A percentile compares a stretch with the other conserved stretches of the same genome.
Conservation (phyloP, 495 filamentous ascomycete genomes). For the Schizothecium vesticola region DNA sequence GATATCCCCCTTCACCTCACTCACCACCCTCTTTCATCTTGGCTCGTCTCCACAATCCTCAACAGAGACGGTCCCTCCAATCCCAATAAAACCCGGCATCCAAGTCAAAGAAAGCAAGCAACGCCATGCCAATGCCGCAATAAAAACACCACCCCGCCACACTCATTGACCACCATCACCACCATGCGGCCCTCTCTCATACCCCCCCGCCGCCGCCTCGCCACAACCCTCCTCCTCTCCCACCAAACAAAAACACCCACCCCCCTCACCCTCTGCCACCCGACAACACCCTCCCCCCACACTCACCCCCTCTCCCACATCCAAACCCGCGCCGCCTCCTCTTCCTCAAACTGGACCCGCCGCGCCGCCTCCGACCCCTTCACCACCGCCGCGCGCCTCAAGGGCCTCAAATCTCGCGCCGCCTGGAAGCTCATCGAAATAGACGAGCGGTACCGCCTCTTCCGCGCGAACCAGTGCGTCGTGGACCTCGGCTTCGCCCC, state of each 20-base stretch:
- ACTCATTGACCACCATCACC: neutral
- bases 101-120: neutral
- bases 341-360: constrained; percentile 68
- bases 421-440: constrained; percentile 92
- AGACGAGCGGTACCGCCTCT: constrained; percentile 72
- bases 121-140: neutral
- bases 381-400: constrained; percentile 63
- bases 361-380: constrained; percentile 69
- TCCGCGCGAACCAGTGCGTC: constrained; percentile 72
- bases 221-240: neutral
- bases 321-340: constrained; percentile 25
- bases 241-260: no score
- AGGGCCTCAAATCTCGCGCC: constrained; percentile 79
- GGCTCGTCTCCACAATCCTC: neutral
- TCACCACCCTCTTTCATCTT: neutral
- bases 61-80: neutral
- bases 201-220: neutral
- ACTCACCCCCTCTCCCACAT: neutral
- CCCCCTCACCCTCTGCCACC: neutral
- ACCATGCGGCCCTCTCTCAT: neutral
- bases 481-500: constrained; percentile 93
- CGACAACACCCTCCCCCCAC: neutral
- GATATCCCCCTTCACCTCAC: neutral
- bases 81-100: neutral
- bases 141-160: neutral